Base-by-base conservation (phyloP, 2,329 filamentous ascomycete genomes). In the Venturia effusa region DNA sequence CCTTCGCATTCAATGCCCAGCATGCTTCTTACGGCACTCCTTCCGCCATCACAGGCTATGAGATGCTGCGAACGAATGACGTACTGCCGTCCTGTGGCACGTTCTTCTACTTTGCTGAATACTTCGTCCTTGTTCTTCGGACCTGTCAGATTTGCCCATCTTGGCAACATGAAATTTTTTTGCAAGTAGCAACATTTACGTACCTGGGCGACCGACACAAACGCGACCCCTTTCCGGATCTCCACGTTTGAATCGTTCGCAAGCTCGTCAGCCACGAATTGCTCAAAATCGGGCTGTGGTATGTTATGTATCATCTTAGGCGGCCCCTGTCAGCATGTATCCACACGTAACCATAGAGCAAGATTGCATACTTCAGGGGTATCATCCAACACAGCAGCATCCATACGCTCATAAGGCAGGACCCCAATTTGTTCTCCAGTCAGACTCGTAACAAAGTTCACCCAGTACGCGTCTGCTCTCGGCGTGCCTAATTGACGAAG, bases 281-380 rank as follows among this genome's bases (percentile, higher is more conserved):
- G 67, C 57, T 79, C 77, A 64, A 77, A 76, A 0, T 67, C 70
- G 8, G 76, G 76, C 48, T 79, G 61, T 10, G 61, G 61, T 76
- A 78, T 74, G 64, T 78, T 78, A 55, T 77, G 75, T 30, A 79
- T 76, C 76, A 78, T 77, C 40, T 73, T 70, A 1, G 74, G 73
- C 4, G 74, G 76, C 43, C 71, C 66, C 11, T 74, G 67, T 41
- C 76, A 67, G 5, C 76, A 74, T 11, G 66, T 69, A 1, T 66
- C 27, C 72, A 70, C 70, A 72, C 71, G 40, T 70, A 57, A 61
- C 73, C 71, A 61, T 73, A 72, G 4, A 75, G 75, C 10, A 77
- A 64, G 8, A 68, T 66, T 2, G 74, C 75, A 19, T 57, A 57
- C 51, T 59, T 73, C 70, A 5, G 74, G 74, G 4, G 75, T 77